Evolutionary conservation across 2,329 filamentous ascomycete species (phyloP).

Genomic region (Alternaria atra): DNA sequence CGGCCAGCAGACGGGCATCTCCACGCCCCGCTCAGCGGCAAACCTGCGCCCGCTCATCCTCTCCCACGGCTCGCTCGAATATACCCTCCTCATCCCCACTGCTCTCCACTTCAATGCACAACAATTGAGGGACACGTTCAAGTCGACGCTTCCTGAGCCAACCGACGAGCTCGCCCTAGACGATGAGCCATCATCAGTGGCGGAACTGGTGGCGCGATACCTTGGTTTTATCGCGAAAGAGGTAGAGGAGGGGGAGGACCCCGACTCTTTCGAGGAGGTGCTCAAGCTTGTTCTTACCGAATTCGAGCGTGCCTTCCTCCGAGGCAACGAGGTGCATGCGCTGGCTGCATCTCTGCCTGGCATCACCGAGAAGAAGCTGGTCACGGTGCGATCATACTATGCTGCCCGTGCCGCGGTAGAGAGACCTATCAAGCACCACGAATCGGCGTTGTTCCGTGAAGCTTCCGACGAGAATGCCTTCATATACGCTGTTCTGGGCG

Average conservation of each 20-base stretch:
- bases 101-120: slow-evolving; percentile 95
- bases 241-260: slow-evolving; percentile 91
- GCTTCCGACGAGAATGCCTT: slow-evolving; percentile 83
- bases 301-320: slow-evolving; percentile 93
- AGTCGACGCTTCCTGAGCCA: slow-evolving; percentile 81
- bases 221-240: slow-evolving; percentile 88
- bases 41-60: slow-evolving; percentile 92
- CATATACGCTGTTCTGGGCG: slow-evolving; percentile 94
- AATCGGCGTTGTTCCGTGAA: slow-evolving; percentile 90
- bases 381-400: slow-evolving; percentile 91
- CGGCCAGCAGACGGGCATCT: slow-evolving; percentile 93
- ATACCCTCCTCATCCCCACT: slow-evolving; percentile 94
- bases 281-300: slow-evolving; percentile 92
- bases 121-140: slow-evolving; percentile 91
- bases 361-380: slow-evolving; percentile 90
- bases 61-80: slow-evolving; percentile 92
- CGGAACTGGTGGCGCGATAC: slow-evolving; percentile 92
- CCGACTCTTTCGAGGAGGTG: slow-evolving; percentile 90
- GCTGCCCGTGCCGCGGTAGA: slow-evolving; percentile 84
- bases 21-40: slow-evolving; percentile 91
- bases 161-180: slow-evolving; percentile 98
- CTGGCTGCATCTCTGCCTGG: slow-evolving; percentile 85
- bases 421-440: slow-evolving; percentile 87
- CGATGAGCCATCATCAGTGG: slow-evolving; percentile 96
- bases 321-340: slow-evolving; percentile 95